A percentile compares a stretch with the other conserved stretches of the same genome.
Evolutionary conservation across 164 flowering plant species (phyloP).

Genomic region (Dillenia suffruticosa): DNA sequence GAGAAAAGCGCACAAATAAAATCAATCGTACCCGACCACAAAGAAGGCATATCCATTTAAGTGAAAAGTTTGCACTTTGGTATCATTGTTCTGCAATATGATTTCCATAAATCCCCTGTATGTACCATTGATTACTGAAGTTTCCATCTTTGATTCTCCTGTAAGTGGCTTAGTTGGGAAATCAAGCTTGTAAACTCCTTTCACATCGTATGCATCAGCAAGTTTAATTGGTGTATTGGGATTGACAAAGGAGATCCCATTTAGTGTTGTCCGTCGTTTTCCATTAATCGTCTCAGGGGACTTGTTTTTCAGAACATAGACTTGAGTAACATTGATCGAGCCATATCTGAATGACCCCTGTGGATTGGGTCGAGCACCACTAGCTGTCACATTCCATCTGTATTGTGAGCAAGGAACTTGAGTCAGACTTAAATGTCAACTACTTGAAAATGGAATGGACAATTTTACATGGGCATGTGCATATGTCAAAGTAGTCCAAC

Average conservation of each 20-base stretch:
- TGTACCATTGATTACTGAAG: slow-evolving; percentile 85
- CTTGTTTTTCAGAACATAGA: slow-evolving; percentile 63
- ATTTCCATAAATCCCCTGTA: slow-evolving; percentile 90
- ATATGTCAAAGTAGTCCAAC: no score
- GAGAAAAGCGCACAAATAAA: neutral
- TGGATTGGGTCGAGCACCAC: slow-evolving; percentile 98
- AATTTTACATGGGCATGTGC: neutral
- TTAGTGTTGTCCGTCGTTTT: slow-evolving; percentile 57
- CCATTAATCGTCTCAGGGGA: slow-evolving; percentile 68
- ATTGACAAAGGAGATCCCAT: slow-evolving; percentile 70
- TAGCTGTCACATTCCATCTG: slow-evolving; percentile 91
- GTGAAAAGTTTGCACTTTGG: slow-evolving; percentile 81
- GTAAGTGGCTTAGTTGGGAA: slow-evolving; percentile 69
- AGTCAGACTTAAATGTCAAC: no score
- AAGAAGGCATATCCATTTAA: slow-evolving; percentile 91
- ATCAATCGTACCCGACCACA: slow-evolving; percentile 75
- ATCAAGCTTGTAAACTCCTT: slow-evolving; percentile 76
- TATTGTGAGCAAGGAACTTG: neutral
- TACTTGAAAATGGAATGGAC: neutral
- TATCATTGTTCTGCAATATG: slow-evolving; percentile 84
- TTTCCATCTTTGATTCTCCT: slow-evolving; percentile 56
- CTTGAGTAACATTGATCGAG: slow-evolving; percentile 84
- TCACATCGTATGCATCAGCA: slow-evolving; percentile 64
- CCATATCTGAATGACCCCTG: slow-evolving; percentile 97
- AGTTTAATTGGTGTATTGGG: slow-evolving; percentile 83